Evolutionary conservation across 2,329 filamentous ascomycete genomes (phyloP), one percentile per base, ranked within the genome.

Genomic region (Apiospora malaysiana): DNA sequence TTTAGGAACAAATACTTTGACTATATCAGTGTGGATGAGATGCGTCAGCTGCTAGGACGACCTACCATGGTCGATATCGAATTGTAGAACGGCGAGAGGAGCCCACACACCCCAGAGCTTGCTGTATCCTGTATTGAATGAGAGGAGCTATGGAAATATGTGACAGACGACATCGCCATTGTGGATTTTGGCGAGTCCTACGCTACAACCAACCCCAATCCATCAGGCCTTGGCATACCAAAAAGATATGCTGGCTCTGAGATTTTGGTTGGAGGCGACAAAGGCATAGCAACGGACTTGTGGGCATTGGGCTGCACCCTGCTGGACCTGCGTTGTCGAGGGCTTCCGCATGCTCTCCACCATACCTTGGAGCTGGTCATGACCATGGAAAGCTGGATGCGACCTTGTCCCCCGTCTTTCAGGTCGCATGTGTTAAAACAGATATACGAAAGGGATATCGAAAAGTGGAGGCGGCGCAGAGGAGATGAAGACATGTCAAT

Each of bases 171-270:
- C 1, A 46, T 73, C 18, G 71, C 69, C 2, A 70, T 75, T 7
- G 70, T 75, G 0, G 74, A 75, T 21, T 75, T 75, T 27, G 74
- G 74, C 6, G 72, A 74, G 43, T 42, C 70, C 0, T 75, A 71
- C 8, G 12, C 23, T 16, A 18, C 66, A 4, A 43, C 42, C 4
- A 37, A 70, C 3, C 72, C 70, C 1, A 40, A 7, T 14, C 66
- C 72, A 2, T 42, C 16, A 2, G 10, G 12, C 0, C 63, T 72
- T 1, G 68, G 70, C 1, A 72, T 74, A 25, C 74, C 74, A 0
- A 37, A 0, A 6, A 40, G 8, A 6, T 75, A 73, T 68, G 72
- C 72, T 1, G 68, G 47, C 10, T 73, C 74, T 2, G 74, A 75
- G 25, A 45, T 73, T 0, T 3, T 72, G 1, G 71, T 72, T 32